phyloP scores from a whole-genome alignment of 2,329 filamentous ascomycete species.

The Colletotrichum tanaceti region DNA sequence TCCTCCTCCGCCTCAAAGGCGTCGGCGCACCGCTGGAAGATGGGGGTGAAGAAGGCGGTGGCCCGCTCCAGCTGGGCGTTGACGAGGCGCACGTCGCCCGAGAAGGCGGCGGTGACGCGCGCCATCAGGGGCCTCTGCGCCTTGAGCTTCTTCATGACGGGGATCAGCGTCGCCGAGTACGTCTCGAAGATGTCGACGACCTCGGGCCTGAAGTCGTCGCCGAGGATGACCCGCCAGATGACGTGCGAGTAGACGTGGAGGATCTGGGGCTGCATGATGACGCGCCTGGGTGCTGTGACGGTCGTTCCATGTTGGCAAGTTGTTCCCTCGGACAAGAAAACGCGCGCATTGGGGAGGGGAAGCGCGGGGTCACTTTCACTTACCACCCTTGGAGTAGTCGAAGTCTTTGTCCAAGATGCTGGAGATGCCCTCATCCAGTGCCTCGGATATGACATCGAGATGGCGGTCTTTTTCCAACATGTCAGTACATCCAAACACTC shows the following conservation, averaged over 20 bases:
- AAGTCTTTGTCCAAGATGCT: not conserved
- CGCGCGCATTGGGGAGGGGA: too few species aligned
- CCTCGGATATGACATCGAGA: constrained; percentile 30
- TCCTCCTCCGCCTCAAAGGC: too few species aligned
- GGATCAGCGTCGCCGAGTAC: constrained; percentile 32
- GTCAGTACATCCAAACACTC: constrained; percentile 1
- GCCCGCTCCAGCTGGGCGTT: constrained; percentile 22
- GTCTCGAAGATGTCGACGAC: constrained; percentile 26
- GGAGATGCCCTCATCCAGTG: constrained; percentile 29
- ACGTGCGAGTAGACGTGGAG: constrained; percentile 33
- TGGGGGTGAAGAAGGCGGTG: constrained; percentile 17
- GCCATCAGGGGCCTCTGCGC: constrained; percentile 32
- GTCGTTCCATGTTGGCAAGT: not conserved
- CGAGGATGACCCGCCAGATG: constrained; percentile 30
- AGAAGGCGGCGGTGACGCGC: constrained; percentile 31
- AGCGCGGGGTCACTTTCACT: not conserved
- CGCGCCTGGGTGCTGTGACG: not conserved
- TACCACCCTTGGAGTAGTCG: constrained; percentile 7
- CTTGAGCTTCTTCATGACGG: constrained; percentile 31
- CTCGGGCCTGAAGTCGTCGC: constrained; percentile 17
- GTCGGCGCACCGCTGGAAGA: constrained; percentile 16
- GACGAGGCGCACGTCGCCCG: constrained; percentile 25
- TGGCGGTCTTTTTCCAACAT: constrained; percentile 3
- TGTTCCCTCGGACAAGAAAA: too few species aligned
- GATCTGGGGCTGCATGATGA: constrained; percentile 36